Base-by-base conservation (phyloP, 2,329 filamentous ascomycete genomes). In the Escovopsis sp. region DNA sequence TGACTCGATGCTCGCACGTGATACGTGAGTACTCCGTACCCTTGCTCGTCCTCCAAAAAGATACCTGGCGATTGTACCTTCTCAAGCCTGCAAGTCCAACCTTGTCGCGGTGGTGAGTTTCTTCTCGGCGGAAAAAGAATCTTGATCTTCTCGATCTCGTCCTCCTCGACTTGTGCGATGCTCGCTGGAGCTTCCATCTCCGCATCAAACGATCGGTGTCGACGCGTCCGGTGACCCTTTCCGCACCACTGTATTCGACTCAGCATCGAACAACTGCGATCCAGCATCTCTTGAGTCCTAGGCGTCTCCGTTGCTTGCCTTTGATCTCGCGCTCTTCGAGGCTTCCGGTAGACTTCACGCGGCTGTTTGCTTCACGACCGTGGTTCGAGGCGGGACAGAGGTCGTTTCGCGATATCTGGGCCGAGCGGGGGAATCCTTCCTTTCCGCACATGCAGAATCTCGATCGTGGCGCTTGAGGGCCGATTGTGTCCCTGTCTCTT, bases 381-480 rank as follows among this genome's bases (percentile, higher is more conserved):
- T 13, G 13, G 32, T n/a, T 14, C 13, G 9, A 34, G 11, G 15
- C 20, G 25, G 20, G 20, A 38, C 4, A 13, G 34, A 36, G 35
- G 39, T 39, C 43, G 36, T n/a, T n/a, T n/a, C n/a, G n/a, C n/a
- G n/a, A n/a, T n/a, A n/a, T n/a, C n/a, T n/a, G n/a, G n/a, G n/a
- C n/a, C n/a, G 37, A 29, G 33, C n/a, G 27, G 27, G 33, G 10
- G 10, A 37, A 16, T 29, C 38, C 30, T 27, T 7, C 31, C 43
- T 37, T 25, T 34, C 41, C 32, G 39, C 43, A 30, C 40, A 45
- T 45, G 43, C 35, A 30, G 34, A 31, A 31, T 37, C 29, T 31
- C 34, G 37, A 34, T 37, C 25, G 35, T 37, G 37, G 40, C 39
- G 40, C 42, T 42, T 42, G 39, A 40, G 43, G 40, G 32, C 35